These are phyloP conservation scores for Syzygium grande DNA, from an alignment of 345 rosid species.

Conservation along the genomic window DNA sequence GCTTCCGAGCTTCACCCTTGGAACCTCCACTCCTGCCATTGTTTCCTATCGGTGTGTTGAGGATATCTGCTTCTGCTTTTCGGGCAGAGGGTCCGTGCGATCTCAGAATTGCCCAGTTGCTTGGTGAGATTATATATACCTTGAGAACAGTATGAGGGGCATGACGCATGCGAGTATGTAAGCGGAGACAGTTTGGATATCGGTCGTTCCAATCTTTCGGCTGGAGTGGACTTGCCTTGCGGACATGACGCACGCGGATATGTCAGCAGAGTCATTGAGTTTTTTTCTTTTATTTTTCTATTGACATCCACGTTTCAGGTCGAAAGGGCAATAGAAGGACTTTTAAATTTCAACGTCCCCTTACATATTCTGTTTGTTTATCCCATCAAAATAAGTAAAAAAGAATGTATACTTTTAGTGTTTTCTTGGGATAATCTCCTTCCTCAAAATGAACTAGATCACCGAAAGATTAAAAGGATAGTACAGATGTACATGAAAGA, in stretches of 20 bases:
- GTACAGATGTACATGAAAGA: neutral
- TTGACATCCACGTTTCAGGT: neutral
- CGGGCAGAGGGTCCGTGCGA: neutral
- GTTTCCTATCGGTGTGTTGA: neutral
- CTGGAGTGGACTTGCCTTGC: no score
- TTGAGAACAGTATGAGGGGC: no score
- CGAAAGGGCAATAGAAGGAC: neutral
- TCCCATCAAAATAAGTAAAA: neutral
- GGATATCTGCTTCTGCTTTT: neutral
- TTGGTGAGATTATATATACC: no score
- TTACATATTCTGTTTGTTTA: neutral
- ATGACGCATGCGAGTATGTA: no score
- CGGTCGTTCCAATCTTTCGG: no score
- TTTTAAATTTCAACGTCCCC: neutral
- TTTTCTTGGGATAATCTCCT: neutral
- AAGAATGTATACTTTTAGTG: no score
- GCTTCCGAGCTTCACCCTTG: constrained; percentile 6
- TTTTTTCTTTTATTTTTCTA: neutral
- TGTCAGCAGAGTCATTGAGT: neutral
- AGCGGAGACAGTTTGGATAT: no score
- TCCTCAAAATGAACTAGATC: no score
- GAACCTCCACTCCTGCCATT: constrained; percentile 9
- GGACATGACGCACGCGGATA: neutral
- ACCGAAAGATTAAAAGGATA: neutral
- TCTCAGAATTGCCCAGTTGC: no score